Evolutionary conservation across 2,329 filamentous ascomycete genomes (phyloP).

Genomic region (Endothia cerciana): DNA sequence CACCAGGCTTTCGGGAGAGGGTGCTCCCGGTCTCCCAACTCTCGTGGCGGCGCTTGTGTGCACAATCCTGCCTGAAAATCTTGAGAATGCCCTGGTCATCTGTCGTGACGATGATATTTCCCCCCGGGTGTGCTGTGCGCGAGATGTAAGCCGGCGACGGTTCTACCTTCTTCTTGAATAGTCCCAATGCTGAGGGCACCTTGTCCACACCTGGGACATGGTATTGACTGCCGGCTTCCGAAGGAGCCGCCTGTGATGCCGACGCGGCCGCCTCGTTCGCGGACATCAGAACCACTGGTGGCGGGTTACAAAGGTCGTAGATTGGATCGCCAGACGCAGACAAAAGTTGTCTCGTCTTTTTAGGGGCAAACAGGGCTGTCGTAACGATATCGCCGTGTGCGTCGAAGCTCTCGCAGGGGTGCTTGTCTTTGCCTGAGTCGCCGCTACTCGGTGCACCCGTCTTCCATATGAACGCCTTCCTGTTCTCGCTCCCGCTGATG

Average conservation of each 20-base stretch:
- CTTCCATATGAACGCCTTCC: constrained; percentile 89
- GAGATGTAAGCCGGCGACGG: constrained; percentile 79
- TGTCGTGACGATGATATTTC: constrained; percentile 90
- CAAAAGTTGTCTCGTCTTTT: constrained; percentile 75
- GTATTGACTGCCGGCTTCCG: constrained; percentile 21
- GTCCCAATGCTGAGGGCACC: constrained; percentile 31
- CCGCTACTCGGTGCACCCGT: constrained; percentile 38
- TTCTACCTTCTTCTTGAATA: constrained; percentile 54
- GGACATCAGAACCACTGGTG: constrained; percentile 80
- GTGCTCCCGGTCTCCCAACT: constrained; percentile 78
- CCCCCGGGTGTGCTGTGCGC: constrained; percentile 74
- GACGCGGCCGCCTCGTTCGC: constrained; percentile 61
- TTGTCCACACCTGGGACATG: constrained; percentile 22
- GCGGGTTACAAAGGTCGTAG: constrained; percentile 96
- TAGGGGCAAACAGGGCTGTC: constrained; percentile 83
- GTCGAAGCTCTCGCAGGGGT: constrained; percentile 86
- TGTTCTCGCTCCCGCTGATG: constrained; percentile 91
- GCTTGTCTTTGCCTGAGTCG: constrained; percentile 68
- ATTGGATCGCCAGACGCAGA: constrained; percentile 85
- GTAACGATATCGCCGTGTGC: constrained; percentile 89
- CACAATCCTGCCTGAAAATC: constrained; percentile 94
- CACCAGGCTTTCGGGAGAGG: constrained; percentile 70
- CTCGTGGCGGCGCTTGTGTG: constrained; percentile 78
- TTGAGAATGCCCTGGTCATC: constrained; percentile 90
- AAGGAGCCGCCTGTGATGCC: constrained; percentile 38